Evolutionary conservation across 2,329 filamentous ascomycete genomes (phyloP).

Genomic region (Rhinocladiella similis): DNA sequence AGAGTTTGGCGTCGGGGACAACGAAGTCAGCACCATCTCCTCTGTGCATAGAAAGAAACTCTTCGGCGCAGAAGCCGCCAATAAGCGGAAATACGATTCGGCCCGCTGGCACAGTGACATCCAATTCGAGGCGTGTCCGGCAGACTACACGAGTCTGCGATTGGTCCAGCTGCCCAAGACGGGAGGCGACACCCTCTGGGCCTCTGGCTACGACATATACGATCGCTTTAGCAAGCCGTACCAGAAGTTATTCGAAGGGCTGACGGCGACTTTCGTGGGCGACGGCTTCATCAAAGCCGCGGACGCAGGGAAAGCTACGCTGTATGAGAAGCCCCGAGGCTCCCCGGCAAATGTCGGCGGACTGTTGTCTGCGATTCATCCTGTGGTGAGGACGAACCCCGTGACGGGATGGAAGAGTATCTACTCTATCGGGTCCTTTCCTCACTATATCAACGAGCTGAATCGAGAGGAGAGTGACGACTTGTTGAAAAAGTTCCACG

Average conservation of each 20-base stretch:
- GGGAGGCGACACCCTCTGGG: constrained; percentile 64
- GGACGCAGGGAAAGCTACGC: constrained; percentile 22
- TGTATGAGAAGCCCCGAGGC: constrained; percentile 50
- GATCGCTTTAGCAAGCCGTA: constrained; percentile 57
- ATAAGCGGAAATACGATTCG: constrained; percentile 40
- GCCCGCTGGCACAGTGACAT: constrained; percentile 62
- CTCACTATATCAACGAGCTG: constrained; percentile 46
- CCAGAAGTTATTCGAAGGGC: constrained; percentile 58
- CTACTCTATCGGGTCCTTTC: constrained; percentile 46
- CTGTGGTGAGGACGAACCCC: constrained; percentile 62
- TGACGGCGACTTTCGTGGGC: constrained; percentile 58
- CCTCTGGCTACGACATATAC: constrained; percentile 66
- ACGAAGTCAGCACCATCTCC: constrained; percentile 65
- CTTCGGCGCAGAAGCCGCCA: constrained; percentile 36
- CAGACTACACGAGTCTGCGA: constrained; percentile 64
- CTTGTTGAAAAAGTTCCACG: constrained; percentile 45
- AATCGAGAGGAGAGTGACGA: constrained; percentile 44
- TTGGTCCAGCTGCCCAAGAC: constrained; percentile 57
- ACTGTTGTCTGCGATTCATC: constrained; percentile 53
- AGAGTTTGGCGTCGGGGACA: constrained; percentile 55
- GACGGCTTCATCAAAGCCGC: constrained; percentile 53
- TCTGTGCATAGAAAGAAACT: constrained; percentile 56
- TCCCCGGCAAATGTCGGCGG: constrained; percentile 56
- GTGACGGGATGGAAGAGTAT: constrained; percentile 65
- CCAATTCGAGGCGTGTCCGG: constrained; percentile 63